Evolutionary conservation across 2,329 filamentous ascomycete species (phyloP), one percentile per base, ranked within the genome.

Genomic region (Nothopassalora personata): DNA sequence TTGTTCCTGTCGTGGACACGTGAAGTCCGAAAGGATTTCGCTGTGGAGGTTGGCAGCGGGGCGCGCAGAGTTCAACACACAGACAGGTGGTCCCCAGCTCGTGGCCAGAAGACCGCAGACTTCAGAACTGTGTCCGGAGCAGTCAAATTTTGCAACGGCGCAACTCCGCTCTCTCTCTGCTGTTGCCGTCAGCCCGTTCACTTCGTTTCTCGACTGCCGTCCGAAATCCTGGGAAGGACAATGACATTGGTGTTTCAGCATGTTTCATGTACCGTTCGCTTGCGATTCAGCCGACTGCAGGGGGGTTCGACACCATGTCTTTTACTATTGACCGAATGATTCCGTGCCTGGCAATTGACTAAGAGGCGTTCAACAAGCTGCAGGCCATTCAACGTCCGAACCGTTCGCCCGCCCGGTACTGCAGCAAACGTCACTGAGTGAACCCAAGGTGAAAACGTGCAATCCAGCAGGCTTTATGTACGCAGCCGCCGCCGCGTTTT

Each of bases 321-420:
- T 30, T 27, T 30, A 15, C 47, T 15, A 49, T 30, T 49, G 47
- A 49, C 47, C 47, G 47, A 23, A 27, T 15, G 18, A 9, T 10
- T 49, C 27, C 47, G 47, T 23, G 15, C 47, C 47, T 49, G 47
- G 15, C 18, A 15, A 30, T 49, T 27, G 18, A 23, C 28, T 3
- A 39, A 36, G 30, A 36, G 51, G 51, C 51, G 51, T 53, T 53
- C 47, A 49, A 49, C 47, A 15, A 23, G 47, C 47, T 49, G 47
- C 47, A 49, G n/a, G 47, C 18, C 19, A 10, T 9, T 51, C 48
- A 31, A 51, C 52, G 52, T 34, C 52, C 3, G 18, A 43, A 34
- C 30, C 51, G 58, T 57, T 57, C 58, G 54, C 49, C 56, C 56
- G 56, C 30, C 56, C 50, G 49, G 39, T 52, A 3, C 4, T 54